These are phyloP conservation scores for Cutaneotrichosporon sp. DNA, from an alignment of 1,284 basidiomycete species.

Conservation along the genomic window DNA sequence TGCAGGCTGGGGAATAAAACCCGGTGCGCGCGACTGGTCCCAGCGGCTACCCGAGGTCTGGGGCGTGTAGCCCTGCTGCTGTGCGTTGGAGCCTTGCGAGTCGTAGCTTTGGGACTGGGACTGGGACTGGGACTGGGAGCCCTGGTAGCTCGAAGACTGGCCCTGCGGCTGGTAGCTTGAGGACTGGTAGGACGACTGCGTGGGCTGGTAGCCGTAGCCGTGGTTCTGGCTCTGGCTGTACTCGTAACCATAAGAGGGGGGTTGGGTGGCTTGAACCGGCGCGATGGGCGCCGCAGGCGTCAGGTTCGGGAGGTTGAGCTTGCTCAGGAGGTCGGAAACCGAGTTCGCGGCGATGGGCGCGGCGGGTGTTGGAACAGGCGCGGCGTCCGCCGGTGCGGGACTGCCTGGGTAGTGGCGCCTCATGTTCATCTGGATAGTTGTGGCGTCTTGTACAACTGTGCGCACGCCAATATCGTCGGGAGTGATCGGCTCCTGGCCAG, in stretches of 20 bases:
- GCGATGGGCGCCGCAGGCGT: background rate
- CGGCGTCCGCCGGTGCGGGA: background rate
- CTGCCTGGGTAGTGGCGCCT: background rate
- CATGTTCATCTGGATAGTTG: slow-evolving; percentile 17
- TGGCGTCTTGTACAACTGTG: slow-evolving; percentile 16
- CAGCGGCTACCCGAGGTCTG: background rate
- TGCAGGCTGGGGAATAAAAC: background rate
- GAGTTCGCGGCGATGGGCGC: background rate
- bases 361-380: background rate
- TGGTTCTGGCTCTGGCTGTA: background rate
- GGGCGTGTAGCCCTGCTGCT: background rate
- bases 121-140: background rate
- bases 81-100: background rate
- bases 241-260: background rate
- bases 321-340: slow-evolving; percentile 11
- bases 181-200: background rate
- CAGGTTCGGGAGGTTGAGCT: slow-evolving; percentile 9
- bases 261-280: background rate
- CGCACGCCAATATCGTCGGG: slow-evolving; percentile 32
- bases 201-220: slow-evolving; percentile 4
- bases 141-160: background rate
- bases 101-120: background rate
- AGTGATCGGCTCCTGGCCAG: slow-evolving; percentile 20
- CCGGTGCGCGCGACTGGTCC: background rate
- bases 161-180: background rate